These are phyloP conservation scores for Sporothrix luriei DNA, from an alignment of 2,329 filamentous ascomycete species.

Conservation along the genomic window DNA sequence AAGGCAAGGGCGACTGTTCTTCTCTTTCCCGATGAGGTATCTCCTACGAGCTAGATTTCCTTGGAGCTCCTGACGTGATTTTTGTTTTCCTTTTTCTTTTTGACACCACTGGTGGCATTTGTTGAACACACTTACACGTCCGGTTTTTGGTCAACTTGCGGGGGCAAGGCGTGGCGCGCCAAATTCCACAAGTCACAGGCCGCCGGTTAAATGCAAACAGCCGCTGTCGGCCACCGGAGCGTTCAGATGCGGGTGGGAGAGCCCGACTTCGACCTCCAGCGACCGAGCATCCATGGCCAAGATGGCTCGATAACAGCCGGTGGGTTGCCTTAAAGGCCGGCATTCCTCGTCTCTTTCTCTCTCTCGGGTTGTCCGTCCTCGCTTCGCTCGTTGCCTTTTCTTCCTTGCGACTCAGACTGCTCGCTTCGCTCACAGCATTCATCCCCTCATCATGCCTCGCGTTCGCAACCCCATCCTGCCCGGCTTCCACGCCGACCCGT, in stretches of 20 bases:
- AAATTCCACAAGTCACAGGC: slow-evolving; percentile 31
- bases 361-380: not conserved
- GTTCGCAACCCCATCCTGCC: slow-evolving; percentile 56
- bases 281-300: not conserved
- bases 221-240: slow-evolving; percentile 18
- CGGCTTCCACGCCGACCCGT: slow-evolving; percentile 60
- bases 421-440: not conserved
- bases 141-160: not conserved
- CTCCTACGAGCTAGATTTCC: not conserved
- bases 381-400: not conserved
- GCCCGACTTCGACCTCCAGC: not conserved
- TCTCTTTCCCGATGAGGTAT: not conserved
- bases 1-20: not conserved
- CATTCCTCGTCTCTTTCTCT: not conserved
- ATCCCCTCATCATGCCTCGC: slow-evolving; percentile 30
- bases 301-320: not conserved
- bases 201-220: slow-evolving; percentile 31
- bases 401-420: not conserved
- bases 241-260: not conserved
- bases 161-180: not conserved
- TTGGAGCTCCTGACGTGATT: not conserved
- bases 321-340: not conserved
- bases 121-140: not conserved
- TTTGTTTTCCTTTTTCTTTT: not conserved
- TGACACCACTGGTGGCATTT: not conserved